Base-by-base conservation (phyloP, 805 yeast species). In the Kuraishia molischiana region DNA sequence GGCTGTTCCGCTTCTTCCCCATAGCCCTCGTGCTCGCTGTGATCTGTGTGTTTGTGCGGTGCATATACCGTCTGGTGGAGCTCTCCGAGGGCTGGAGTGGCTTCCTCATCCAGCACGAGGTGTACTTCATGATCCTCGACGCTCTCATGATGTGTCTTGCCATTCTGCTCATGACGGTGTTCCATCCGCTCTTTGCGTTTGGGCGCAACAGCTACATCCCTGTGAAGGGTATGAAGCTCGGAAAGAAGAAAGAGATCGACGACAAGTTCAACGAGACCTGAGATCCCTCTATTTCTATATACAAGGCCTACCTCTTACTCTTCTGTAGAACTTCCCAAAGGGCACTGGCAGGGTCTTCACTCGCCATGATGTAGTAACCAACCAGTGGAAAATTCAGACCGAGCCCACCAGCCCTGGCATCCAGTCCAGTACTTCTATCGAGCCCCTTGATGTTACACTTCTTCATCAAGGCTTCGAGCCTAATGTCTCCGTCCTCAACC, bases 31-130 rank as follows among this genome's bases (percentile, higher is more conserved):
- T 72, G 1, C n/a, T 58, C 3, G 62, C 80, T 1, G 74, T 77
- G 3, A 18, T 72, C 3, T 66, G 75, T 32, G 66, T 85, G 19
- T 78, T 72, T 44, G 62, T 74, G 21, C 70, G 95, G 51, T 81
- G 89, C 45, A 62, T 78, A 31, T 85, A 83, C 58, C 71, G 95
- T 52, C 67, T 84, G 22, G 67, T 73, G 29, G 95, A 86, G 56
- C 63, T 86, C 41, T 56, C 77, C 2, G 75, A 77, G 50, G 90
- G 89, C 11, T 84, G 89, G 81, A 41, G 51, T 5, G 90, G 95
- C 1, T 64, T 56, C 40, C 60, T 86, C 47, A 79, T 83, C 35
- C 62, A 66, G 2, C 74, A 71, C 38, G 86, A 81, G 52, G 55
- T 63, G 34, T 77, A 70, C 47, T 72, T 80, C 47, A 61, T 79